phyloP scores from a whole-genome alignment of 345 rosid species.

The Psidium friedrichsthalianum region DNA sequence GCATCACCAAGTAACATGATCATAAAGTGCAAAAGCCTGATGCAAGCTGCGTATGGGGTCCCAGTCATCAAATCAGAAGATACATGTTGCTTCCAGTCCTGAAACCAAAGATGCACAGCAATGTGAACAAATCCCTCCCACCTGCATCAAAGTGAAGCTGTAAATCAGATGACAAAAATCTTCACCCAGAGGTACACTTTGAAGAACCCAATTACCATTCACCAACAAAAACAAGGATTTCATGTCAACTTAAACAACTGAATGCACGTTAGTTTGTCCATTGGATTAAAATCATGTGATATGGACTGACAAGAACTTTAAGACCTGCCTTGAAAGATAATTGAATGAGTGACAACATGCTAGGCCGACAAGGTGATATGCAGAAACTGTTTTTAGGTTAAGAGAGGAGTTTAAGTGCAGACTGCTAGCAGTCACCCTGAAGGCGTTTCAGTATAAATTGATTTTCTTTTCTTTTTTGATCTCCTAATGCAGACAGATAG shows the following conservation, averaged over 20 bases:
- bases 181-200: not conserved
- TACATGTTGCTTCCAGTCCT: not conserved
- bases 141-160: constrained; percentile 12
- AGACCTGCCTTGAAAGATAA: not conserved
- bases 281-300: not conserved
- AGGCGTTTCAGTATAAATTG: not conserved
- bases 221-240: not conserved
- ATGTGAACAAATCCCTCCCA: constrained; percentile 57
- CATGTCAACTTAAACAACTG: not conserved
- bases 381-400: not conserved
- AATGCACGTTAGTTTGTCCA: not conserved
- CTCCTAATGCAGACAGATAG: not conserved
- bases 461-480: not conserved
- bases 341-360: not conserved
- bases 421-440: not conserved
- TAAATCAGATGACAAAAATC: not conserved
- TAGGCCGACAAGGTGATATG: not conserved
- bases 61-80: constrained; percentile 8
- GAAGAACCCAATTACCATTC: not conserved
- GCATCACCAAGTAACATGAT: constrained; percentile 23
- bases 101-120: constrained; percentile 29
- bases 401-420: not conserved
- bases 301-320: not conserved
- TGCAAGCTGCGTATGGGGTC: constrained; percentile 11
- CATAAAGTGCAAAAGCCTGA: constrained; percentile 26